phyloP scores from a whole-genome alignment of 305 asterid genomes.

The Solanum hybrid region DNA sequence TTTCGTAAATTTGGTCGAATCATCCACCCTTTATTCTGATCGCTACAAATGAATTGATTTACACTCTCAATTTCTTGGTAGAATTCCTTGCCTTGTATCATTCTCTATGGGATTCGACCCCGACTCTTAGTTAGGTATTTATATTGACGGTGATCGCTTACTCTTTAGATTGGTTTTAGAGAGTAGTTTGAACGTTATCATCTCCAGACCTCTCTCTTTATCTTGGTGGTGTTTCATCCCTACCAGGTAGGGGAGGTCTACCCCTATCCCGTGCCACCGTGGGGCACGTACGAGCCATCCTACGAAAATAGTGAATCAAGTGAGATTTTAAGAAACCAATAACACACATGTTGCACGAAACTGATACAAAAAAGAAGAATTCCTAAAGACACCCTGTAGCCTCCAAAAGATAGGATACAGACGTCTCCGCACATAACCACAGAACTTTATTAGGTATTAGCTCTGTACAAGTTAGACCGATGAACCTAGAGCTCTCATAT shows the following conservation, averaged over 20 bases:
- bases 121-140: neutral
- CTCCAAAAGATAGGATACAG: neutral
- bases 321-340: neutral
- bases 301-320: neutral
- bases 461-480: neutral
- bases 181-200: neutral
- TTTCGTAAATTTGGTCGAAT: neutral
- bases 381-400: neutral
- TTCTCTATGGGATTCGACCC: neutral
- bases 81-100: neutral
- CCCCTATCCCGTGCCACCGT: neutral
- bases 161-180: no score
- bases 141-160: neutral
- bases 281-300: neutral
- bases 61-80: neutral
- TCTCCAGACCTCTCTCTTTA: neutral
- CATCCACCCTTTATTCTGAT: neutral
- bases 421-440: neutral
- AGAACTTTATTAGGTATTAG: neutral
- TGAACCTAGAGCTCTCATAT: neutral
- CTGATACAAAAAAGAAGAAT: neutral
- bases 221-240: neutral
- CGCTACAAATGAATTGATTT: neutral
- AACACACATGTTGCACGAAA: neutral
- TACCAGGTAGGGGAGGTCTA: neutral